Percentiles rank a stretch among this genome's conserved stretches.
These are phyloP conservation scores for Eimeria maxima DNA, from an alignment of 169 alveolate genomes.

Conservation along the genomic window DNA sequence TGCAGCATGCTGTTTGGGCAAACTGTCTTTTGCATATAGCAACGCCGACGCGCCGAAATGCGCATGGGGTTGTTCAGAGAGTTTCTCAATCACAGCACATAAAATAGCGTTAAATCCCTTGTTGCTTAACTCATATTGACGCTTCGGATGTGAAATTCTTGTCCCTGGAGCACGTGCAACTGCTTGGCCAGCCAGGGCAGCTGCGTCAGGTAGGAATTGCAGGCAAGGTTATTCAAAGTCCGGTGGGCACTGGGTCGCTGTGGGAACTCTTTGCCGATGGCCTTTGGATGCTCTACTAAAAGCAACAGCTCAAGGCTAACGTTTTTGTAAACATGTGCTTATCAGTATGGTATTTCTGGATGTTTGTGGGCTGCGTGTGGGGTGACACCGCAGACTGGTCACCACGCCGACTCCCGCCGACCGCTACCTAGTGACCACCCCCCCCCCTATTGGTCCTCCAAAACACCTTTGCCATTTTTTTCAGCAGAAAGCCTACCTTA, in stretches of 20 bases:
- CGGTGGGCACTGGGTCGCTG: not conserved
- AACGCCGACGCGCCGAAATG: not conserved
- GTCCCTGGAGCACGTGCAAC: not conserved
- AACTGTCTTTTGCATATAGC: not conserved
- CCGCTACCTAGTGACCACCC: slow-evolving; percentile 31
- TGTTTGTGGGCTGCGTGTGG: slow-evolving; percentile 31
- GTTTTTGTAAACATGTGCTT: not conserved
- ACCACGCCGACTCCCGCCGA: slow-evolving; percentile 8
- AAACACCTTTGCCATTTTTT: not conserved
- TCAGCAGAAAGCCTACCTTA: not conserved
- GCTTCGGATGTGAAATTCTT: not conserved
- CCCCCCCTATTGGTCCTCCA: slow-evolving; percentile 6
- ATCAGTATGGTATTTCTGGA: not conserved
- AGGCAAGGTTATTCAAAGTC: not conserved
- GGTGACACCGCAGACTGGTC: slow-evolving; percentile 23
- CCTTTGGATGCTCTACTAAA: not conserved
- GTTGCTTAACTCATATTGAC: not conserved
- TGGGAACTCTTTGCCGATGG: not conserved
- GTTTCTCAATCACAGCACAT: not conserved
- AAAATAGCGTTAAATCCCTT: not conserved
- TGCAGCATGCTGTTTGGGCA: slow-evolving; percentile 45
- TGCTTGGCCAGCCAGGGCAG: not conserved
- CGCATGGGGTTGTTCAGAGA: not conserved
- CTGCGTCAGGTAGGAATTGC: not conserved
- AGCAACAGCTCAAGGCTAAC: not conserved